These are phyloP conservation scores for bread wheat (Triticum aestivum) DNA, from an alignment of 176 grass and related monocot species.

Conservation along the genomic window IWGSC_CS_RefSeq_v2.1 NC_057794.1:595649921-595650420, in stretches of 20 bases:
- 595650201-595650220: constrained; percentile 85
- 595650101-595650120: constrained; percentile 99
- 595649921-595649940: constrained; percentile 97
- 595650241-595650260: neutral
- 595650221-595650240: constrained; percentile 14
- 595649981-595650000: constrained; percentile 97
- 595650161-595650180: constrained; percentile 88
- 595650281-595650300: neutral
- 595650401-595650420: constrained; percentile 48
- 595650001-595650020: constrained; percentile 60
- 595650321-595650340: constrained; percentile 60
- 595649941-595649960: constrained; percentile 90
- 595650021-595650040: constrained; percentile 22
- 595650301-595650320: constrained; percentile 21
- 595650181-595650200: constrained; percentile 88
- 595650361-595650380: constrained; percentile 79
- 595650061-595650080: constrained; percentile 3
- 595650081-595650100: constrained; percentile 88
- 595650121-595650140: constrained; percentile 93
- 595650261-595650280: neutral
- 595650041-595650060: constrained; percentile 13
- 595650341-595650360: constrained; percentile 96
- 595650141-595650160: constrained; percentile 88
- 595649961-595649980: constrained; percentile 92
- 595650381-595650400: constrained; percentile 84